These are phyloP conservation scores for Fusarium armeniacum DNA, from an alignment of 2,329 filamentous ascomycete species.

Conservation along the genomic window DNA sequence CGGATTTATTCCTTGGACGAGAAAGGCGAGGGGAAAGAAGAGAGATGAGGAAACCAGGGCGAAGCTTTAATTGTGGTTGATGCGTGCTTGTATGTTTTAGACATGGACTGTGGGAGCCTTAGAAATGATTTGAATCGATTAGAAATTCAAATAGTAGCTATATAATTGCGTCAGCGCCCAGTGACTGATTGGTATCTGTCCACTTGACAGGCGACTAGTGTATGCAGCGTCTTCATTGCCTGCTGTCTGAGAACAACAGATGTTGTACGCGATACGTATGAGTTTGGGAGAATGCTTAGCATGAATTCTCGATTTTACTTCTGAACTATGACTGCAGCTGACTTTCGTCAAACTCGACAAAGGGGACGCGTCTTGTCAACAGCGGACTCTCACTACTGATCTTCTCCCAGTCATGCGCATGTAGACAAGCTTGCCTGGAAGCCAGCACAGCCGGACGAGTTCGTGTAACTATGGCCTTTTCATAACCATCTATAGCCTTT, in stretches of 20 bases:
- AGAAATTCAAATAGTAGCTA: neutral
- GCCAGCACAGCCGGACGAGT: conserved; percentile 62
- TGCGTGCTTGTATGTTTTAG: neutral
- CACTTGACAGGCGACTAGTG: too few species aligned
- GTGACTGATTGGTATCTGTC: too few species aligned
- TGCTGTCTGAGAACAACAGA: too few species aligned
- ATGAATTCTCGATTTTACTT: neutral
- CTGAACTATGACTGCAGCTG: neutral
- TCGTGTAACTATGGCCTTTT: conserved; percentile 60
- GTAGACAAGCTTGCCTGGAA: conserved; percentile 66
- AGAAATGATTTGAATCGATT: neutral
- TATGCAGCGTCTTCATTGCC: too few species aligned
- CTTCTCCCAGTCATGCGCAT: conserved; percentile 65
- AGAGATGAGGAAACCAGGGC: neutral
- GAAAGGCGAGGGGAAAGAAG: neutral
- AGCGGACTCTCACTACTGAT: conserved; percentile 57
- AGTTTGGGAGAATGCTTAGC: too few species aligned
- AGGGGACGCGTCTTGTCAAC: conserved; percentile 56
- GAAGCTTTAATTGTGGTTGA: neutral
- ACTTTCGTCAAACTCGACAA: conserved; percentile 18
- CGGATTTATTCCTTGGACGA: conserved; percentile 14
- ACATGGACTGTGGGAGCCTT: neutral
- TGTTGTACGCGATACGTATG: too few species aligned
- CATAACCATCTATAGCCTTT: conserved; percentile 57
- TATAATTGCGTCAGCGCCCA: too few species aligned